phyloP scores from a whole-genome alignment of 1,284 basidiomycete genomes.

The Mrakiaceae sp. region DNA sequence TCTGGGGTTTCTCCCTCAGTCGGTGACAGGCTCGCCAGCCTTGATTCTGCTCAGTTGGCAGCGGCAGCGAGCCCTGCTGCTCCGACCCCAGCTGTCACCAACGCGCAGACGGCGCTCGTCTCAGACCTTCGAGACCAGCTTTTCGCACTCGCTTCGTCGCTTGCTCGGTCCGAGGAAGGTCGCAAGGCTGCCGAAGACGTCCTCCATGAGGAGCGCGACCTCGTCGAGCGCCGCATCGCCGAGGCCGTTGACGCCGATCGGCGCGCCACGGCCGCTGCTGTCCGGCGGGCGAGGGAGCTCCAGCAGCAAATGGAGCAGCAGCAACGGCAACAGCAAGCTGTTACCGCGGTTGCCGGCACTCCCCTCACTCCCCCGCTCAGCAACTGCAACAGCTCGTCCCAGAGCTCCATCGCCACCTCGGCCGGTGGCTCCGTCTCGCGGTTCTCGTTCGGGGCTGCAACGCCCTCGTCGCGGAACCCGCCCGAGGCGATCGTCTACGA shows the following conservation, averaged over 20 bases:
- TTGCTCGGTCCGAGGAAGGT: conserved; percentile 15
- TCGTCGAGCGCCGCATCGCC: conserved; percentile 5
- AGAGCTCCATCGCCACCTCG: background rate
- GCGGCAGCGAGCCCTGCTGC: background rate
- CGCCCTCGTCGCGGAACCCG: background rate
- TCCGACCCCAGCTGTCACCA: background rate
- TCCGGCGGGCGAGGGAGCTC: background rate
- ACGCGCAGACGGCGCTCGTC: conserved; percentile 11
- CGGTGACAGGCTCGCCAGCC: conserved; percentile 13
- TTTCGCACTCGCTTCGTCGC: conserved; percentile 13
- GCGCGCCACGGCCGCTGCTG: background rate
- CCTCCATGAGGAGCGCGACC: conserved; percentile 11
- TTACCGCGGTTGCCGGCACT: background rate
- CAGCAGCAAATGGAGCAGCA: background rate
- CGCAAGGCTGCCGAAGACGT: conserved; percentile 6
- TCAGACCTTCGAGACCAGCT: conserved; percentile 17
- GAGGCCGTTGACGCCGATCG: conserved; percentile 15
- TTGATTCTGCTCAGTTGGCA: conserved; percentile 1
- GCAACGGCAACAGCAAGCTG: background rate
- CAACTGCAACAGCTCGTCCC: conserved; percentile 7
- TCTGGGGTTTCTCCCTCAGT: background rate
- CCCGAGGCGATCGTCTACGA: background rate
- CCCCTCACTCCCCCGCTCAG: conserved; percentile 7
- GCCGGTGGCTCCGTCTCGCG: conserved; percentile 7
- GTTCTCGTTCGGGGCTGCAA: conserved; percentile 6